Evolutionary conservation across 2,329 filamentous ascomycete species (phyloP), one percentile per base, ranked within the genome.

Genomic region (Penicillium sp.): DNA sequence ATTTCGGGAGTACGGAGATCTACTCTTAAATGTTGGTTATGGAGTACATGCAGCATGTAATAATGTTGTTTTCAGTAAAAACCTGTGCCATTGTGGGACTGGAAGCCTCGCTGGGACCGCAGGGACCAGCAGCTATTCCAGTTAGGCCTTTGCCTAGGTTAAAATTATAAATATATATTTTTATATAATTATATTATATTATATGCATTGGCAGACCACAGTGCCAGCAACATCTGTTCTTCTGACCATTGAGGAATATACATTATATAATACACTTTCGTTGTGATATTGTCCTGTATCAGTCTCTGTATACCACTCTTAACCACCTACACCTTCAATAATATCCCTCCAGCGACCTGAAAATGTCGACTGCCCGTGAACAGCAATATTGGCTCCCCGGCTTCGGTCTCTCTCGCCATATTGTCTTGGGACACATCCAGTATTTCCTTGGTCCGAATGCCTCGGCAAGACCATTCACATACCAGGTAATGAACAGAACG

Each of bases 301-400:
- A 18, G 14, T 38, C 14, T 20, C 38, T 42, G 38, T 20, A 42
- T 11, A n/a, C n/a, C 16, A 40, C 35, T 6, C 35, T 16, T 5
- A 11, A 20, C n/a, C 40, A 43, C 40, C 40, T 12, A 23, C 40
- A 43, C 30, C 30, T 35, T 43, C 40, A 9, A 23, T 43, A 43
- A 43, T 21, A 20, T 21, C 11, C 40, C 11, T 21, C 40, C n/a
- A 23, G 2, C n/a, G 5, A 40, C 51, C 35, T 52, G 43, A 58
- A 9, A 48, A 76, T 75, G 73, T 67, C 72, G 24, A 33, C 45
- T 42, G 24, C 30, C 48, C 70, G 65, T 55, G 64, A 67, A 46
- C 70, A 75, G 57, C 72, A 77, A 61, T 79, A 79, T 63, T 79
- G 77, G 71, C 68, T 79, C 45, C 76, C 77, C 30, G 77, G 77